phyloP scores from a whole-genome alignment of 441 rosid genomes.

The Omphalea diandra region DNA sequence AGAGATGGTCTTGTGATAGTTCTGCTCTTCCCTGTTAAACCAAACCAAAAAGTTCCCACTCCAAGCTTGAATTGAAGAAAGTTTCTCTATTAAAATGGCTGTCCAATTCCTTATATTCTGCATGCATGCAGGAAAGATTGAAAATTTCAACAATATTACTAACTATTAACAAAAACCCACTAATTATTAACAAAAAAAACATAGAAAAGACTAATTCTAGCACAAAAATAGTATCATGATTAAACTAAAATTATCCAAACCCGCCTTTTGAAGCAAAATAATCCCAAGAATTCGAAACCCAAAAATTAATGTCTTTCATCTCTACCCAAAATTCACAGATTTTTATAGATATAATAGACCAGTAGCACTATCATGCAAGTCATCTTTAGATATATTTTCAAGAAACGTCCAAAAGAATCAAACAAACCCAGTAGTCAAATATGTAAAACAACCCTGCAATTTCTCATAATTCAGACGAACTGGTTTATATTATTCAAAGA shows the following conservation, averaged over 20 bases:
- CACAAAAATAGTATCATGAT: neutral
- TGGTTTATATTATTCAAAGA: neutral
- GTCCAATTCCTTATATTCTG: constrained; percentile 22
- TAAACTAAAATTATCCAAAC: neutral
- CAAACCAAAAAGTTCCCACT: neutral
- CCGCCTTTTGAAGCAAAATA: neutral
- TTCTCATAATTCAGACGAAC: neutral
- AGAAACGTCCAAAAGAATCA: constrained; percentile 1
- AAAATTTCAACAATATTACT: constrained; percentile 2
- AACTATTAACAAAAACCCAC: neutral
- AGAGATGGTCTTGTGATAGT: constrained; percentile 7
- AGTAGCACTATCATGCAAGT: neutral
- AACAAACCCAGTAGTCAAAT: neutral
- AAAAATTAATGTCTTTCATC: neutral
- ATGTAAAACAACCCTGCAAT: neutral
- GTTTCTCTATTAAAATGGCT: constrained; percentile 12
- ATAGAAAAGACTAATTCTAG: neutral
- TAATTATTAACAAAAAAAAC: neutral
- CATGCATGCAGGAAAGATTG: constrained; percentile 7
- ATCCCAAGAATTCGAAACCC: neutral
- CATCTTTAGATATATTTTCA: neutral
- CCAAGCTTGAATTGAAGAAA: constrained; percentile 19
- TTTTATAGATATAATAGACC: neutral
- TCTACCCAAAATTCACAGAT: neutral
- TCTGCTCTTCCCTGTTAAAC: neutral